Conservation (phyloP, 768 basidiomycete genomes). For the Lactarius akahatsu region DNA sequence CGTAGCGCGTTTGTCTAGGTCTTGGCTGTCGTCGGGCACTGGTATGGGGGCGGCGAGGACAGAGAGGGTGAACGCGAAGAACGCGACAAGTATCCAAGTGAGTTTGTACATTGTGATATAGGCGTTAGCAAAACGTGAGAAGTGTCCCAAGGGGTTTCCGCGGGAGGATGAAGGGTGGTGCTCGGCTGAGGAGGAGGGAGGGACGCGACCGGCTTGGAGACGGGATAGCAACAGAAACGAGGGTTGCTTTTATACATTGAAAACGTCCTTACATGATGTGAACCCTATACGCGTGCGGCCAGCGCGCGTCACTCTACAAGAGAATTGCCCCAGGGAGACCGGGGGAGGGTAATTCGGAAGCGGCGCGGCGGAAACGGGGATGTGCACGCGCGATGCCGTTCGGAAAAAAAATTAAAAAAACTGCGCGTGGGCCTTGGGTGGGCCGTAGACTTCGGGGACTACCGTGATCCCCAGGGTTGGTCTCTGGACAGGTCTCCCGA, state of each 20-base stretch:
- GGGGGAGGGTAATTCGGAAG: slow-evolving; percentile 22
- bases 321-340: slow-evolving; percentile 27
- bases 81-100: slow-evolving; percentile 37
- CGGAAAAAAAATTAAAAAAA: slow-evolving; percentile 3
- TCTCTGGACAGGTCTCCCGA: slow-evolving; percentile 22
- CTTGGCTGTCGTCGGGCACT: slow-evolving; percentile 34
- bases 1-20: slow-evolving; percentile 51
- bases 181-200: slow-evolving; percentile 31
- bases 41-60: slow-evolving; percentile 49
- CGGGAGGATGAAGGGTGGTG: slow-evolving; percentile 17
- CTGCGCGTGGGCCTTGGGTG: neutral
- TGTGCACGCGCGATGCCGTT: slow-evolving; percentile 24
- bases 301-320: slow-evolving; percentile 25
- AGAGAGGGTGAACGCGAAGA: slow-evolving; percentile 46
- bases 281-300: slow-evolving; percentile 18
- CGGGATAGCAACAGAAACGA: slow-evolving; percentile 7
- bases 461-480: neutral
- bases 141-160: slow-evolving; percentile 10
- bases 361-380: slow-evolving; percentile 27
- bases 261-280: slow-evolving; percentile 25
- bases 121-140: neutral
- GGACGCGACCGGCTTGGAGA: slow-evolving; percentile 30
- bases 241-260: slow-evolving; percentile 25
- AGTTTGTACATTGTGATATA: slow-evolving; percentile 42
- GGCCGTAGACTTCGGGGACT: slow-evolving; percentile 20